Evolutionary conservation across 768 basidiomycete genomes (phyloP).

Genomic region (Agrocybe chaxingu): DNA sequence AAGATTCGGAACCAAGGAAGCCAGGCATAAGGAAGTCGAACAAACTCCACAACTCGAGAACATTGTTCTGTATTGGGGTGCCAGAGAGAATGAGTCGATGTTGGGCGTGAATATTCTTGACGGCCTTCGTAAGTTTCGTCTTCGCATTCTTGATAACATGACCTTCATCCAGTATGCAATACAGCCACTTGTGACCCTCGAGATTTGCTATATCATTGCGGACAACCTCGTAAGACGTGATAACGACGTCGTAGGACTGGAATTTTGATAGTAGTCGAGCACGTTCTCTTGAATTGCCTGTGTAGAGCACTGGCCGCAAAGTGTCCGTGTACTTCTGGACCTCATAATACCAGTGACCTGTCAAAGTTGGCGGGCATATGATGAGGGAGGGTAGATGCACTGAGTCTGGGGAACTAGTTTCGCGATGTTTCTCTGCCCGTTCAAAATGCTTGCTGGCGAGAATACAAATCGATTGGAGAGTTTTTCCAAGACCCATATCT

Average conservation of each 20-base stretch:
- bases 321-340: slow-evolving; percentile 88
- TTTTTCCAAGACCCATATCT: slow-evolving; percentile 99
- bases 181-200: slow-evolving; percentile 79
- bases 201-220: slow-evolving; percentile 87
- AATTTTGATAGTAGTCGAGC: slow-evolving; percentile 63
- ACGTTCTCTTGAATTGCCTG: slow-evolving; percentile 83
- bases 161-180: slow-evolving; percentile 96
- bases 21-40: slow-evolving; percentile 99
- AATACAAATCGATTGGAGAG: slow-evolving; percentile 96
- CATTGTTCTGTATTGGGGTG: slow-evolving; percentile 99
- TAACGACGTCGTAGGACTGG: slow-evolving; percentile 79
- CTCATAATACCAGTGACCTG: slow-evolving; percentile 99
- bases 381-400: slow-evolving; percentile 92
- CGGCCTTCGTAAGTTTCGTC: slow-evolving; percentile 95
- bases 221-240: slow-evolving; percentile 97
- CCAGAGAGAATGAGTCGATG: slow-evolving; percentile 95
- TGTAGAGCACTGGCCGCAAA: slow-evolving; percentile 82
- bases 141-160: slow-evolving; percentile 99
- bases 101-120: slow-evolving; percentile 85
- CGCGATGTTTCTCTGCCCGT: slow-evolving; percentile 63
- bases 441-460: slow-evolving; percentile 92
- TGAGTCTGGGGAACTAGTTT: slow-evolving; percentile 68
- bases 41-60: slow-evolving; percentile 95
- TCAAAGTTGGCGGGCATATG: slow-evolving; percentile 94
- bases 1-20: slow-evolving; percentile 92